Evolutionary conservation across 306 rosid species (phyloP), one percentile per base, ranked within the genome.

Genomic region (Biancaea sappan): DNA sequence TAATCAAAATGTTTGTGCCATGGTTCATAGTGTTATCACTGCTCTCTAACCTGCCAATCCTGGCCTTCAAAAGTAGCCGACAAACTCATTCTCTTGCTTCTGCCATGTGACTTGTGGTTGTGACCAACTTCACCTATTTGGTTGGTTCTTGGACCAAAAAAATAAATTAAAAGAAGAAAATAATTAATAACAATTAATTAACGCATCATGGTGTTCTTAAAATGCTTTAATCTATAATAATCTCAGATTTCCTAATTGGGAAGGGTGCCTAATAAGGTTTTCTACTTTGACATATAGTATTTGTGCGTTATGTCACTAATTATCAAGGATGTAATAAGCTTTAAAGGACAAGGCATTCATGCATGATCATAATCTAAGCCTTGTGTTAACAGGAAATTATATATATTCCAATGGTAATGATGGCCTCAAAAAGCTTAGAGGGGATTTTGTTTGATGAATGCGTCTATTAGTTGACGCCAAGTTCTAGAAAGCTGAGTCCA

Each of bases 91-190:
- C 81, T 83, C 76, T 82, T 75, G 83, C 74, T 77, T 81, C 63
- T 77, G 78, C 84, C 95, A 94, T 83, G 96, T 89, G 96, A 88
- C 87, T 86, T 91, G 88, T 85, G 89, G 88, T 87, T 89, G 81
- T 86, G 82, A 86, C 89, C 87, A 54, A 80, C 82, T 19, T 90
- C 88, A 84, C 79, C 85, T 79, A 75, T 88, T 83, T 75, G 82
- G 68, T 76, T 75, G 89, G 73, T 87, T 71, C 75, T 73, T 75
- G 73, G 52, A 62, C 65, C 76, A 40, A 66, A 4, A 25, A 32
- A 8, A 68, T 40, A 73, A 63, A 47, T 74, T 52, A 64, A 14
- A 41, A 58, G 1, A 34, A 34, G 4, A 2, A 24, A 3, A 35
- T 26, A 40, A 21, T 34, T 74, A 81, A 80, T 41, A 59, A 81